Evolutionary conservation across 2,329 filamentous ascomycete species (phyloP), one percentile per base, ranked within the genome.

Genomic region (Paracoccidioides brasiliensis): DNA sequence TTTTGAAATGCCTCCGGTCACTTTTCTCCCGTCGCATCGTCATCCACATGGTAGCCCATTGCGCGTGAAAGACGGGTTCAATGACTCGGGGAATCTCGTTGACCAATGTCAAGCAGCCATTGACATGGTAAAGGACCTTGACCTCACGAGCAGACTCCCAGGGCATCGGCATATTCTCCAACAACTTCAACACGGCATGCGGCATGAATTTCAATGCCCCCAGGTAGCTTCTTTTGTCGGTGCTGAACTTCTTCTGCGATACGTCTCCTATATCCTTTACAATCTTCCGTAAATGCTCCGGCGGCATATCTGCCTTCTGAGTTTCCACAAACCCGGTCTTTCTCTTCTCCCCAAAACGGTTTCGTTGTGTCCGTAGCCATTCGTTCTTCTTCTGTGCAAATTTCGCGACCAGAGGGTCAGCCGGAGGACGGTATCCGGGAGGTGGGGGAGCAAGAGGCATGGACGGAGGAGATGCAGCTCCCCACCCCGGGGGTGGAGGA

Each of bases 151-250:
- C 84, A 56, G 90, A 93, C 74, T 98, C 93, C 93, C 93, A 98
- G 0, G 93, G 93, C 93, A 98, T 98, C 3, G 93, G 93, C 93
- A 98, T 98, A 66, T 98, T 98, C 76, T 98, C 93, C 56, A 98
- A 73, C 30, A 98, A 79, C 76, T 98, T 98, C 74, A 98, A 75
- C 9, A 98, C 93, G 5, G 93, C 93, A 69, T 98, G 93, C 1
- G 93, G 93, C 93, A 98, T 98, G 75, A 96, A 98, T 74, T 98
- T 98, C 60, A 98, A 75, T 38, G 94, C 93, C 60, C 94, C 94
- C 50, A 98, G 80, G 71, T 98, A 98, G 73, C 90, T 96, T 63
- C 93, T 83, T 79, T 98, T 98, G 76, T 98, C 93, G 67, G 86
- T 95, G 62, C 89, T 96, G 77, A 96, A 98, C 72, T 96, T 97